A percentile compares a stretch with the other conserved stretches of the same genome.
phyloP scores from a whole-genome alignment of 768 basidiomycete genomes.

The Lentinula detonsa region DNA sequence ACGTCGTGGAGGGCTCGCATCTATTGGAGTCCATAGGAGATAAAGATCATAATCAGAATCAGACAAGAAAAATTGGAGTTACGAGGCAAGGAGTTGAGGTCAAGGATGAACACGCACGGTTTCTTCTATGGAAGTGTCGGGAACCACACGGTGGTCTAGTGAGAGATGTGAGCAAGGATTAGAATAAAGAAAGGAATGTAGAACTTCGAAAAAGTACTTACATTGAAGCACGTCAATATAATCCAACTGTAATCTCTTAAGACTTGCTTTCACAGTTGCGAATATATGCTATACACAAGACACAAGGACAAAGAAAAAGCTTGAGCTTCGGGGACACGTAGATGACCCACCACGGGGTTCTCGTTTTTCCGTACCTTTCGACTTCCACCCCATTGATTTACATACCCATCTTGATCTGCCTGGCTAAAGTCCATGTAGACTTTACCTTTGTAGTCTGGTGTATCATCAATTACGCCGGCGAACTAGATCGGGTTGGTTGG shows the following conservation, averaged over 20 bases:
- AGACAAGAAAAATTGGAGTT: not conserved
- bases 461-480: not conserved
- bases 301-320: no score
- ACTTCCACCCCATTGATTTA: slow-evolving; percentile 40
- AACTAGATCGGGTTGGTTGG: not conserved
- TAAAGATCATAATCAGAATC: no score
- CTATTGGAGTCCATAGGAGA: slow-evolving; percentile 23
- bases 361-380: slow-evolving; percentile 26
- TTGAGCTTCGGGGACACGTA: no score
- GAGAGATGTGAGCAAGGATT: not conserved
- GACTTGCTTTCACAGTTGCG: slow-evolving; percentile 36
- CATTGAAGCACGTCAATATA: slow-evolving; percentile 56
- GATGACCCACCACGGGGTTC: no score
- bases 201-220: not conserved
- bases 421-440: slow-evolving; percentile 3
- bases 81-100: not conserved
- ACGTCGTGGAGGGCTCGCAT: slow-evolving; percentile 49
- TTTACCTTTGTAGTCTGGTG: not conserved
- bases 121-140: slow-evolving; percentile 42
- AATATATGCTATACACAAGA: slow-evolving; percentile 42
- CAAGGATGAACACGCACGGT: slow-evolving; percentile 16
- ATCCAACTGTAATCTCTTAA: slow-evolving; percentile 37
- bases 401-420: slow-evolving; percentile 34
- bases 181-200: not conserved
- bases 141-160: slow-evolving; percentile 41